Evolutionary conservation across 441 rosid species (phyloP), one percentile per base, ranked within the genome.

Genomic region (Aleurites moluccanus): DNA sequence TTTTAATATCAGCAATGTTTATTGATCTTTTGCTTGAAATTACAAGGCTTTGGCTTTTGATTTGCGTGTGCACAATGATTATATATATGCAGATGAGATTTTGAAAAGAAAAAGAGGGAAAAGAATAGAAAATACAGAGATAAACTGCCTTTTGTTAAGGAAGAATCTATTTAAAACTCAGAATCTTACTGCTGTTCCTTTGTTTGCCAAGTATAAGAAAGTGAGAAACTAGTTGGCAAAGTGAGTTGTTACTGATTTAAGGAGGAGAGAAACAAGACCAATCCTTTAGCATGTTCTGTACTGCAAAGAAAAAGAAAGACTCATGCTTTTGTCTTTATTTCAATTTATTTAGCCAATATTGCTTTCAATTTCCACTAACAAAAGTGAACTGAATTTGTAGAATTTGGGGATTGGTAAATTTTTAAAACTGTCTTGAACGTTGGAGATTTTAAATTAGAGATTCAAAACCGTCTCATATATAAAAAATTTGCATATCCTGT

Each of bases 361-460:
- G 70, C 83, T 83, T 78, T 79, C 84, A 82, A 35, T 75, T 44
- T 69, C 81, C 85, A 80, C 77, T 80, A 53, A 66, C 67, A 50
- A 78, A 79, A 69, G 59, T 30, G 3, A 1, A 30, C 33, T 30
- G 40, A n/a, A n/a, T n/a, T n/a, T n/a, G n/a, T n/a, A n/a, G n/a
- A n/a, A n/a, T n/a, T n/a, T n/a, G n/a, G n/a, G n/a, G n/a, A n/a
- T n/a, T n/a, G 44, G n/a, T n/a, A n/a, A n/a, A n/a, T n/a, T n/a
- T n/a, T n/a, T n/a, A n/a, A n/a, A n/a, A n/a, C n/a, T n/a, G 56
- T 61, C 28, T 73, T 27, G 55, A 35, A n/a, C n/a, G n/a, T n/a
- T n/a, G n/a, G n/a, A 30, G 52, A 16, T 49, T 67, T 45, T 45
- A 40, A n/a, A n/a, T n/a, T n/a, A n/a, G n/a, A n/a, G n/a, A n/a